Conservation (phyloP, 2,329 filamentous ascomycete genomes). For the Helminthosporium solani region DNA sequence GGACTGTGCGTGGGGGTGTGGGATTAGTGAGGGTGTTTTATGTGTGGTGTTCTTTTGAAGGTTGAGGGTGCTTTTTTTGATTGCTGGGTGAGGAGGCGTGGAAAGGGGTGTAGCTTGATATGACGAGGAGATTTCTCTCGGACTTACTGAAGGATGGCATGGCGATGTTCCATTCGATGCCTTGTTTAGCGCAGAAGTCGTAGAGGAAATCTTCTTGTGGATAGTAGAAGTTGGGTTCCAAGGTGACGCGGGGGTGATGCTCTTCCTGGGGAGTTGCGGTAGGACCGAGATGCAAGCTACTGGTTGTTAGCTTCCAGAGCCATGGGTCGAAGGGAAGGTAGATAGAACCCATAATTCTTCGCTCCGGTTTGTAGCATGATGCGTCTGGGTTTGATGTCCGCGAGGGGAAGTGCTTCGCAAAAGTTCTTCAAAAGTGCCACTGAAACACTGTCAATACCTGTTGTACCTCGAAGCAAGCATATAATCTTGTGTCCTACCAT, state of each 20-base stretch:
- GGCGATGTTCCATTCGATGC: conserved; percentile 49
- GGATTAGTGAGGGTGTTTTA: too few relatives aligned
- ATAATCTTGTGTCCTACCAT: conserved; percentile 37
- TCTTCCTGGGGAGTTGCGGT: conserved; percentile 48
- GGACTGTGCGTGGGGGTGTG: too few relatives aligned
- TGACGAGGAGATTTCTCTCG: too few relatives aligned
- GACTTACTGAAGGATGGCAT: conserved; percentile 50
- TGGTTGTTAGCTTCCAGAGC: background rate
- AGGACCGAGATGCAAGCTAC: conserved; percentile 49
- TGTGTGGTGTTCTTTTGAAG: too few relatives aligned
- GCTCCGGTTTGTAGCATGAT: conserved; percentile 55
- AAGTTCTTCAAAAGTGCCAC: conserved; percentile 51
- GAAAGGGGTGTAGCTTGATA: too few relatives aligned
- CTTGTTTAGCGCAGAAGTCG: conserved; percentile 44
- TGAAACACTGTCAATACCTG: conserved; percentile 9
- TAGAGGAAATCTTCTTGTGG: conserved; percentile 53
- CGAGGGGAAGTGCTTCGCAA: conserved; percentile 45
- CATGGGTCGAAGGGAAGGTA: background rate
- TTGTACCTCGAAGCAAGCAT: too few relatives aligned
- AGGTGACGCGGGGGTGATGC: conserved; percentile 44
- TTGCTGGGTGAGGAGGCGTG: too few relatives aligned
- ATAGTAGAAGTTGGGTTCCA: conserved; percentile 59
- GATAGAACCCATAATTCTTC: conserved; percentile 51
- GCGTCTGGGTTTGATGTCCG: conserved; percentile 47
- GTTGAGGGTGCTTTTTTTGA: too few relatives aligned